These are phyloP conservation scores for Eucalyptus virginea DNA, from an alignment of 345 rosid species.

Conservation along the genomic window DNA sequence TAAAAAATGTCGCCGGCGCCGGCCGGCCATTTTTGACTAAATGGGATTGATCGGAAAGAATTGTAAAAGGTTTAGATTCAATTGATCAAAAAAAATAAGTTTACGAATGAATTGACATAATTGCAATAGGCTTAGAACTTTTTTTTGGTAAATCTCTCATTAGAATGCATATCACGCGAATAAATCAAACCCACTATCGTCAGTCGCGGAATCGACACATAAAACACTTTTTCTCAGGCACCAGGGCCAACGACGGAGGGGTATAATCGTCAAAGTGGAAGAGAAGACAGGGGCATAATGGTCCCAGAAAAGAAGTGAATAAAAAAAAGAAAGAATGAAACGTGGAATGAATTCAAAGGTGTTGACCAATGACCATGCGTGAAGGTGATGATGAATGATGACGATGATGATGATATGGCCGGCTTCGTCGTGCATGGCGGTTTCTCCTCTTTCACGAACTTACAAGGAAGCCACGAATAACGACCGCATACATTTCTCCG, in stretches of 20 bases:
- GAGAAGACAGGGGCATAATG: not conserved
- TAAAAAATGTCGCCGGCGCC: no score
- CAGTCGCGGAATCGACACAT: not conserved
- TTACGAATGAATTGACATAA: no score
- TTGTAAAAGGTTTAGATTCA: no score
- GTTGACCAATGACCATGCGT: not conserved
- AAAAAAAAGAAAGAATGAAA: no score
- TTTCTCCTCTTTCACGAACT: not conserved
- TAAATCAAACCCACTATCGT: not conserved
- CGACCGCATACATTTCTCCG: not conserved
- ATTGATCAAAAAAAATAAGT: no score
- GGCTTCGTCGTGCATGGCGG: not conserved
- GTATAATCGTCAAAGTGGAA: not conserved
- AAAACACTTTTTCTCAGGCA: not conserved
- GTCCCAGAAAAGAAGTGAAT: not conserved
- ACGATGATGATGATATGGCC: not conserved
- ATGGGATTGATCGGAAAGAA: no score
- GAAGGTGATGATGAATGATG: not conserved
- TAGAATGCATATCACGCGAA: not conserved
- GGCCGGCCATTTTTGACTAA: no score
- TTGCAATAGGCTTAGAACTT: no score
- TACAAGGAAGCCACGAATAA: not conserved
- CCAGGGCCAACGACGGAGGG: not conserved
- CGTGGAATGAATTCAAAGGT: not conserved
- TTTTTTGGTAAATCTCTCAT: no score